phyloP scores from a whole-genome alignment of 257 asterid species.

The Jacaranda copaia region DNA sequence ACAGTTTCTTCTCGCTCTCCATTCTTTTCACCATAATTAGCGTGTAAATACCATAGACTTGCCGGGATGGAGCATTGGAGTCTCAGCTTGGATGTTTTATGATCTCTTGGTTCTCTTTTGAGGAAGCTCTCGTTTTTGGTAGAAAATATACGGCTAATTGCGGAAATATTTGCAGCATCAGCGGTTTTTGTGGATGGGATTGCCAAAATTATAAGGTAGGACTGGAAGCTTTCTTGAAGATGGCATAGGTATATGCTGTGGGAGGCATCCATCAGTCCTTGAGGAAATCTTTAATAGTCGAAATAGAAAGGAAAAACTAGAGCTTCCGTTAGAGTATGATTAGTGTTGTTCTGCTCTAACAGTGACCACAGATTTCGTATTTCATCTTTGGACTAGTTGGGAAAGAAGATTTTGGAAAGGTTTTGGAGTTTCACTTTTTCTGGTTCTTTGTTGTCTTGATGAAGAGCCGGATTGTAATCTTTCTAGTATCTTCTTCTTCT shows the following conservation, averaged over 20 bases:
- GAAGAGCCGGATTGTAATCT: constrained; percentile 5
- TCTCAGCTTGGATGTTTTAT: constrained; percentile 11
- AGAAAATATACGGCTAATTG: no score
- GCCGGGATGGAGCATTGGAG: constrained; percentile 6
- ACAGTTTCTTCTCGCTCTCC: constrained; percentile 24
- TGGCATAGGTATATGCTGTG: no score
- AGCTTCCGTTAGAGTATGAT: constrained; percentile 14
- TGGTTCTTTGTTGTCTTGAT: background rate
- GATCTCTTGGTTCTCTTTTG: constrained; percentile 18
- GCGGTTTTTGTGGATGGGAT: background rate
- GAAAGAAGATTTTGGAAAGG: constrained; percentile 24
- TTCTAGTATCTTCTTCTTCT: constrained; percentile 16
- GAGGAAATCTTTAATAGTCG: no score
- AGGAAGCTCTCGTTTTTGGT: background rate
- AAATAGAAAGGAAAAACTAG: constrained; percentile 9
- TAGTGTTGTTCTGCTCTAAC: background rate
- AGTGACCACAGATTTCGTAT: constrained; percentile 12
- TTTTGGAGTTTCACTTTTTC: constrained; percentile 17
- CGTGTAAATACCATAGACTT: constrained; percentile 34
- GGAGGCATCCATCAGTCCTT: no score
- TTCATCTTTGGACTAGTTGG: constrained; percentile 15
- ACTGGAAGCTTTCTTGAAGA: no score
- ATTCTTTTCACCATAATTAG: constrained; percentile 12
- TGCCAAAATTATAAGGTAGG: background rate
- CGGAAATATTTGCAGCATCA: background rate